Conservation (phyloP, 148 eudicot genomes). For the Gaultheria prostrata region DNA sequence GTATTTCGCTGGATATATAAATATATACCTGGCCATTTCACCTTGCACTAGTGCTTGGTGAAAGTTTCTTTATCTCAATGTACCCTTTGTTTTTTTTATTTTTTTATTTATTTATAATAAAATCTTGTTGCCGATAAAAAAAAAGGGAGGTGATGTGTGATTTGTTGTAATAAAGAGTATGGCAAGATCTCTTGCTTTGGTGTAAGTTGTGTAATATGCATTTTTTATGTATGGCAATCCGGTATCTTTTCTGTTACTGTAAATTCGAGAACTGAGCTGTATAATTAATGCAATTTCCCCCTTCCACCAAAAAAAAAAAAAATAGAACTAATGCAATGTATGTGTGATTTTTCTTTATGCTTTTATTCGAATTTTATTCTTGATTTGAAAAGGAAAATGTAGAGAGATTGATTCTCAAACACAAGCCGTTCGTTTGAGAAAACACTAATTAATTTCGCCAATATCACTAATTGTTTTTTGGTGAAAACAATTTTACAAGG, state of each 20-base stretch:
- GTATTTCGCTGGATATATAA: no score
- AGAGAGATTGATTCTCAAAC: background rate
- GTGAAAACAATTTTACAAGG: background rate
- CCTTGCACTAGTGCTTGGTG: no score
- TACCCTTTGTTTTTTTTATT: no score
- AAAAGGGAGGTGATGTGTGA: background rate
- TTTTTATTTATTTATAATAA: no score
- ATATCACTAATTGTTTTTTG: background rate
- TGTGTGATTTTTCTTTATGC: background rate
- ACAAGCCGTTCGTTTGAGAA: background rate
- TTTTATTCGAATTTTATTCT: background rate
- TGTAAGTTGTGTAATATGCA: background rate
- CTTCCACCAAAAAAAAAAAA: no score
- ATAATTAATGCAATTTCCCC: no score
- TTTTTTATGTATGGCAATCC: background rate
- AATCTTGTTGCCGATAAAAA: no score
- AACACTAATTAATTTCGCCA: background rate
- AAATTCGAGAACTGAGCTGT: background rate
- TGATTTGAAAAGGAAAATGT: background rate
- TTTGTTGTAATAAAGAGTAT: slow-evolving; percentile 3
- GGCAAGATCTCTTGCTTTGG: slow-evolving; percentile 12
- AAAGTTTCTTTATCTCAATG: no score
- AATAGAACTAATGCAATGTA: background rate
- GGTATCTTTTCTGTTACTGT: background rate
- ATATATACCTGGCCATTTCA: no score